Percentiles rank a stretch among this genome's conserved stretches.
Conservation (phyloP, 2,329 filamentous ascomycete species). For the Penicillium digitatum region DNA sequence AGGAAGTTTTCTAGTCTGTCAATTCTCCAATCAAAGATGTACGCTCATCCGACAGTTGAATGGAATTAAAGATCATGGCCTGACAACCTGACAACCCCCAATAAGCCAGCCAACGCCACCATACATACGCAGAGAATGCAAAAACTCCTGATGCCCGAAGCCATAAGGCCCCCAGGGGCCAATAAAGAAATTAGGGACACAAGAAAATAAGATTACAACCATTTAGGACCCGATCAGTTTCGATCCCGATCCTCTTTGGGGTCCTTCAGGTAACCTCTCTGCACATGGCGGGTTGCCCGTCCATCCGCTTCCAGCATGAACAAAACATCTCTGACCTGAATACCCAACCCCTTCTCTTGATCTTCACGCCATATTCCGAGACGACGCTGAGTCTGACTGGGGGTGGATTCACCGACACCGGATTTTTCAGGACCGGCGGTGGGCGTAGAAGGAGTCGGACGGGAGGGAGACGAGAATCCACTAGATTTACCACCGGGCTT, state of each 20-base stretch:
- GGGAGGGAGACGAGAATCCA: conserved; percentile 39
- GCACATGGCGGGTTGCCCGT: conserved; percentile 43
- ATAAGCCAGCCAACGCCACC: conserved; percentile 16
- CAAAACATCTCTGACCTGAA: conserved; percentile 81
- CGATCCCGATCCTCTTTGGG: conserved; percentile 43
- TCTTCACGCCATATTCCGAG: conserved; percentile 77
- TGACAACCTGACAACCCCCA: background rate
- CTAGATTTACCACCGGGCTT: conserved; percentile 37
- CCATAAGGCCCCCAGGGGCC: background rate
- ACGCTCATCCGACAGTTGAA: conserved; percentile 6
- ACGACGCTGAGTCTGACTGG: conserved; percentile 51
- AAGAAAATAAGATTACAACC: conserved; percentile 22
- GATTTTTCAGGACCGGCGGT: conserved; percentile 31
- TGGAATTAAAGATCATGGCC: conserved; percentile 8
- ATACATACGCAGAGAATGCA: conserved; percentile 21
- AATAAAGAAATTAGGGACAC: conserved; percentile 13
- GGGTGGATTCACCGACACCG: conserved; percentile 30
- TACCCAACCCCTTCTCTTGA: conserved; percentile 67
- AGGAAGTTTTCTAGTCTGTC: background rate
- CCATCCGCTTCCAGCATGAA: conserved; percentile 75
- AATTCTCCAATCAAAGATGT: background rate
- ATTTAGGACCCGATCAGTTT: conserved; percentile 20
- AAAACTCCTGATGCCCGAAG: conserved; percentile 7
- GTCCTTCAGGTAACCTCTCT: conserved; percentile 44
- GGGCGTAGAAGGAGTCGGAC: conserved; percentile 30